These are phyloP conservation scores for Thermothelomyces thermophilus DNA, from an alignment of 2,329 filamentous ascomycete genomes.

Conservation along the genomic window DNA sequence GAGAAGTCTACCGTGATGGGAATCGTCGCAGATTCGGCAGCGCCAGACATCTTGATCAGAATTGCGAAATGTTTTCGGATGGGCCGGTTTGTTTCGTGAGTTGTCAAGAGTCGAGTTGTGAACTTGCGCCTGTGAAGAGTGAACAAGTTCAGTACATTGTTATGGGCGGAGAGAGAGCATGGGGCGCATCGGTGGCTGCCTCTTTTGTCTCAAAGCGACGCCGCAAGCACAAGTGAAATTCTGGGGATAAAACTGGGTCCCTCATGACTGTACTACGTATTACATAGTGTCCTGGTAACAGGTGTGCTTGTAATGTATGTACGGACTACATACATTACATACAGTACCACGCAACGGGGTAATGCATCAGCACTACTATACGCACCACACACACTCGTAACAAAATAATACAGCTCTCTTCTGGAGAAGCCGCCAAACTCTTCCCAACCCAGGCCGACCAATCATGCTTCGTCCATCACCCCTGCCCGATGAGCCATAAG, in stretches of 20 bases:
- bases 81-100: neutral
- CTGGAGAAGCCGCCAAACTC: neutral
- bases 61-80: neutral
- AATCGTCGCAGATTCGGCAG: slow-evolving; percentile 33
- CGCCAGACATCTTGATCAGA: slow-evolving; percentile 12
- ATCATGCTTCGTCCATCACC: neutral
- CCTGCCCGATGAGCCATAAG: neutral
- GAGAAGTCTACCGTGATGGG: slow-evolving; percentile 67
- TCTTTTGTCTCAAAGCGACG: neutral
- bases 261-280: no score
- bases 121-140: no score
- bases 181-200: neutral
- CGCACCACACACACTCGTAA: neutral
- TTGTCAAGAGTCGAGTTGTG: neutral
- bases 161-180: no score
- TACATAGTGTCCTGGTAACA: no score
- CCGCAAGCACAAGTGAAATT: neutral
- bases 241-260: neutral
- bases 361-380: neutral
- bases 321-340: no score
- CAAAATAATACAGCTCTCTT: no score
- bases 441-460: slow-evolving; percentile 1
- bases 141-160: no score
- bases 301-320: no score
- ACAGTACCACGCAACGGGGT: no score